Percentiles rank a stretch among this genome's conserved stretches.
These are phyloP conservation scores for Pleurotus tuoliensis DNA, from an alignment of 768 basidiomycete genomes.

Conservation along the genomic window DNA sequence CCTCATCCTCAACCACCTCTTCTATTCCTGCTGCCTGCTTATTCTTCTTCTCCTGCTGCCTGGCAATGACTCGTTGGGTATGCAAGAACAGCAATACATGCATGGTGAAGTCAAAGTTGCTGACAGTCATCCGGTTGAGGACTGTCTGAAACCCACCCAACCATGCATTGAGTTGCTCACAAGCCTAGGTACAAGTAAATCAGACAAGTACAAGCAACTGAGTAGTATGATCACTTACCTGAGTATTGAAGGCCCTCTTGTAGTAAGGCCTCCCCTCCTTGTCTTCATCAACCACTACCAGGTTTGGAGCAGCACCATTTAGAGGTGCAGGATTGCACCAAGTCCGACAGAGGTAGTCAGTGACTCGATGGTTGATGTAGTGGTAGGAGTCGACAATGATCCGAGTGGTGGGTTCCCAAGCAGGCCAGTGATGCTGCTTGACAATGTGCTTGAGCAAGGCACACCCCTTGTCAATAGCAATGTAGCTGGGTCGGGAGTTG, in stretches of 20 bases:
- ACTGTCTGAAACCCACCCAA: no score
- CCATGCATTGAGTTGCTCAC: no score
- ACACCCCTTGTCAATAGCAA: constrained; percentile 25
- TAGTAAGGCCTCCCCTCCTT: no score
- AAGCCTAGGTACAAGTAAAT: no score
- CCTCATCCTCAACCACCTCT: no score
- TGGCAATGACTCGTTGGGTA: neutral
- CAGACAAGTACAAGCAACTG: no score
- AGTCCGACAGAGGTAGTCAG: constrained; percentile 22
- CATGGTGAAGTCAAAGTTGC: neutral
- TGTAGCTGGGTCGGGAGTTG: constrained; percentile 16
- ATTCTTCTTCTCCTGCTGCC: no score
- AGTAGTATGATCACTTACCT: no score
- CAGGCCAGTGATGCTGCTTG: constrained; percentile 5
- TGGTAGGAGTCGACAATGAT: constrained; percentile 23
- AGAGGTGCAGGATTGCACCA: constrained; percentile 28
- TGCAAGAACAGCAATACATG: constrained; percentile 5
- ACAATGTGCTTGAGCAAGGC: constrained; percentile 9
- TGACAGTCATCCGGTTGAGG: no score
- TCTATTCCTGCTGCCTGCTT: no score
- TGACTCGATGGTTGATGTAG: constrained; percentile 20
- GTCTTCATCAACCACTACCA: no score
- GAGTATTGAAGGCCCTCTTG: no score
- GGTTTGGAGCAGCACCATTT: constrained; percentile 19
- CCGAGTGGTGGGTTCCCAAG: constrained; percentile 13